Base-by-base conservation (phyloP, 1,284 basidiomycete genomes). In the Tylopilus sp. region DNA sequence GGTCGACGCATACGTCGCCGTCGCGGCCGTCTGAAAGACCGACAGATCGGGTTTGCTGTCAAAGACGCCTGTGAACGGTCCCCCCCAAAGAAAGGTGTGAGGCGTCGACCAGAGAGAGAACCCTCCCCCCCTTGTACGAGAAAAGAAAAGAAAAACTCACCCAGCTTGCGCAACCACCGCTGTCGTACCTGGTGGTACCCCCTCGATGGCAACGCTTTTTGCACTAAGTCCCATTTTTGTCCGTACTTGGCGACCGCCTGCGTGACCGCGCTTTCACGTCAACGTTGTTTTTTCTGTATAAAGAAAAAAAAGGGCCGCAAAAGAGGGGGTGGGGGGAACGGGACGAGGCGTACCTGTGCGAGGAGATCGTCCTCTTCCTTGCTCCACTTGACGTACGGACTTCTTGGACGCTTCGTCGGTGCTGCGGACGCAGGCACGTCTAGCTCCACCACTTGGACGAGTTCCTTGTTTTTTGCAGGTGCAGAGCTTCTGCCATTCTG, bases 201-300 rank as follows among this genome's bases (percentile, higher is more conserved):
- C 42, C 66, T 56, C 19, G 67, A 68, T 15, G 71, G 69, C 35
- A 71, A 52, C 8, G 66, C 69, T 41, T 71, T 70, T 52, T 71
- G 70, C 21, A 70, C 68, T 29, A 72, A 49, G 29, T 72, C 69
- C 69, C 71, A 72, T 35, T 71, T 72, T 46, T 71, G 71, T 19
- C 70, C 71, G 29, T 71, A 60, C 55, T 70, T 71, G 11, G 68
- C 60, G 2, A 72, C 71, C 2, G 71, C 71, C 66, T 71, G 35
- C 2, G 7, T 29, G 13, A 10, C 8, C 18, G 7, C 31, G 25
- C 40, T 29, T 0, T 15, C 1, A 16, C 30, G 2, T 23, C 21
- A 23, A 23, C 21, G 6, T 23, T 23, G 25, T 25, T 25, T n/a
- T n/a, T n/a, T n/a, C n/a, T n/a, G n/a, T n/a, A n/a, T n/a, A n/a